Percentiles rank a stretch among this genome's conserved stretches.
phyloP scores from a whole-genome alignment of 1,139 yeast species.

The Hemisphaericaspora xylofermentans region DNA sequence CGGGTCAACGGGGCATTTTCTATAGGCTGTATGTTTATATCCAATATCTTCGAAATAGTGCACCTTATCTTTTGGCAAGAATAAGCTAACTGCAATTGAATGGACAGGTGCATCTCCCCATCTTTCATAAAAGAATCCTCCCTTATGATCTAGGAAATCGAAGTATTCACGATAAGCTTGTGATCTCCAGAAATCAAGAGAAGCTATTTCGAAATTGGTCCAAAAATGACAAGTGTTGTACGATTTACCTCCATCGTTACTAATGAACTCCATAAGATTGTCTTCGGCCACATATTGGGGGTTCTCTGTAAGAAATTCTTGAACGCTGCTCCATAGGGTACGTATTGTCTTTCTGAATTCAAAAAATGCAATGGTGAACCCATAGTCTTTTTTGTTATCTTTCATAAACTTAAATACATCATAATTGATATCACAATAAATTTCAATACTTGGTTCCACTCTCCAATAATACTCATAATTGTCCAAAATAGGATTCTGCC shows the following conservation, averaged over 20 bases:
- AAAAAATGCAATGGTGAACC: slow-evolving; percentile 64
- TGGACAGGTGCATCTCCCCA: slow-evolving; percentile 98
- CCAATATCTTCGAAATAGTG: slow-evolving; percentile 85
- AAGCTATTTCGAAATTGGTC: slow-evolving; percentile 89
- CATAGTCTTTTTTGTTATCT: slow-evolving; percentile 58
- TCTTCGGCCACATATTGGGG: slow-evolving; percentile 48
- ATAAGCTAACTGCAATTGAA: slow-evolving; percentile 75
- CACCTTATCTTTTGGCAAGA: slow-evolving; percentile 61
- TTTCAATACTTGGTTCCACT: slow-evolving; percentile 65
- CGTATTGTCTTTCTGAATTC: slow-evolving; percentile 60
- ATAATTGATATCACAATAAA: slow-evolving; percentile 62
- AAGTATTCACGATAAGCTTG: slow-evolving; percentile 68
- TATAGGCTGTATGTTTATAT: slow-evolving; percentile 68
- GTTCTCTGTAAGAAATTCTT: slow-evolving; percentile 44
- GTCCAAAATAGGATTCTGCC: slow-evolving; percentile 50
- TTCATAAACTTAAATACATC: slow-evolving; percentile 66
- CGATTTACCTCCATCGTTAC: slow-evolving; percentile 59
- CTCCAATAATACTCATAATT: slow-evolving; percentile 71
- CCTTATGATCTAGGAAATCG: slow-evolving; percentile 67
- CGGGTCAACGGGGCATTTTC: slow-evolving; percentile 55
- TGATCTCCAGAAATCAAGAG: slow-evolving; percentile 72
- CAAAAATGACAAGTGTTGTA: slow-evolving; percentile 89
- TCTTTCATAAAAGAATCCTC: slow-evolving; percentile 90
- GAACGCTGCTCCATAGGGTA: slow-evolving; percentile 57
- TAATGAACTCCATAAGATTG: slow-evolving; percentile 51